Evolutionary conservation across 2,329 filamentous ascomycete genomes (phyloP).

Genomic region (Zymoseptoria tritici): DNA sequence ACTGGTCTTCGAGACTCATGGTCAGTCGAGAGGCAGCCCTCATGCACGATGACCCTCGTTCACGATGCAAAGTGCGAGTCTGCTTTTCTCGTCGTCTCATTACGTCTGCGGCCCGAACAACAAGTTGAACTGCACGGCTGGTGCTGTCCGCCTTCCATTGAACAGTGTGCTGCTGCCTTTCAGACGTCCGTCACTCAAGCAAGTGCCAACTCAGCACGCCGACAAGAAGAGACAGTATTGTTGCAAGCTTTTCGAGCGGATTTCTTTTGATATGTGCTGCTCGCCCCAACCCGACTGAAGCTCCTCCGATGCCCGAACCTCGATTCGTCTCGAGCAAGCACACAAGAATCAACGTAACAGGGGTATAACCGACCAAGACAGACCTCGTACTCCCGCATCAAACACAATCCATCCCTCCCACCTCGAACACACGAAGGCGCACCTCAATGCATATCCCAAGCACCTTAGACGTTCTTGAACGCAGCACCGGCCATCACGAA

Average conservation of each 20-base stretch:
- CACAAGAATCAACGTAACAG: background rate
- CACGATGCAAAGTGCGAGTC: too few relatives aligned
- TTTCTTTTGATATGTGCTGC: background rate
- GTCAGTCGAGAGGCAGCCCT: too few relatives aligned
- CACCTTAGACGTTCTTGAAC: conserved; percentile 5
- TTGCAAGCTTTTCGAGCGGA: background rate
- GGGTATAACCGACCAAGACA: background rate
- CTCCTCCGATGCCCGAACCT: background rate
- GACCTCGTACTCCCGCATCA: background rate
- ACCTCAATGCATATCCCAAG: background rate
- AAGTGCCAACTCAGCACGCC: background rate
- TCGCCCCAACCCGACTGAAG: background rate
- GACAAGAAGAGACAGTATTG: background rate
- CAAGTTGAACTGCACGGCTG: background rate
- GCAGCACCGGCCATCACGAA: conserved; percentile 24
- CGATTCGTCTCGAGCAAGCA: background rate
- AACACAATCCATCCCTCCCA: background rate
- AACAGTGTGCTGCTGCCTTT: background rate
- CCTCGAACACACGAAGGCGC: background rate
- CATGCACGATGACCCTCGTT: too few relatives aligned
- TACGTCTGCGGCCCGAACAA: too few relatives aligned
- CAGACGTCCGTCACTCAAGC: background rate
- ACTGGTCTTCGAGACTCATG: too few relatives aligned
- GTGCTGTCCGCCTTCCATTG: background rate
- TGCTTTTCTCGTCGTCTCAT: too few relatives aligned